Conservation (phyloP, 2,329 filamentous ascomycete genomes). For the Arthrobotrys musiformis region DNA sequence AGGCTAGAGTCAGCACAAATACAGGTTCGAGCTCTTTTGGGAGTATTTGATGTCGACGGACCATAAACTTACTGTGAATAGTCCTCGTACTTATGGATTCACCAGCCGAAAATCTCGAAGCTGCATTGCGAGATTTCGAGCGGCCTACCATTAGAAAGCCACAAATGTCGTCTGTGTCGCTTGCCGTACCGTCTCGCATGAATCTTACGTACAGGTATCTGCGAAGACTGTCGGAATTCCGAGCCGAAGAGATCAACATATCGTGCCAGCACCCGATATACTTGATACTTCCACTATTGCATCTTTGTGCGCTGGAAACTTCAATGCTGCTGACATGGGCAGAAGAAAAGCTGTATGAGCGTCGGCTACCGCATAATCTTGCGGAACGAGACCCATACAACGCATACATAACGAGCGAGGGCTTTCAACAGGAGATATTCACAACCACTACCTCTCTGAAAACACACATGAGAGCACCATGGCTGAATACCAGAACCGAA, state of each 20-base stretch:
- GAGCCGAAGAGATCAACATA: constrained; percentile 17
- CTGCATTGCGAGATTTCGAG: constrained; percentile 45
- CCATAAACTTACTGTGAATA: constrained; percentile 5
- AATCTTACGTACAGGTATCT: constrained; percentile 51
- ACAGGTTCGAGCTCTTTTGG: constrained; percentile 21
- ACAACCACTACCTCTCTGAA: constrained; percentile 52
- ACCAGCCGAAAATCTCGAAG: constrained; percentile 44
- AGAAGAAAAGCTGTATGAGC: constrained; percentile 51
- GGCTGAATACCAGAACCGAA: constrained; percentile 25
- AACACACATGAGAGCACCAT: constrained; percentile 38
- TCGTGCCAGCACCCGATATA: constrained; percentile 51
- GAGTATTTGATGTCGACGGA: background rate
- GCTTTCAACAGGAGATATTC: constrained; percentile 54
- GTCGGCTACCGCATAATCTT: constrained; percentile 46
- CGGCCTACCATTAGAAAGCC: constrained; percentile 45
- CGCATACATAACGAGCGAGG: constrained; percentile 53
- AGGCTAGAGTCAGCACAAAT: constrained; percentile 26
- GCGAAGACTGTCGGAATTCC: constrained; percentile 46
- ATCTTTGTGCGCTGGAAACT: constrained; percentile 44
- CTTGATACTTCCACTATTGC: constrained; percentile 40
- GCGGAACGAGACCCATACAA: constrained; percentile 47
- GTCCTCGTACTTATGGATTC: constrained; percentile 54
- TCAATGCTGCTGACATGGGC: constrained; percentile 54
- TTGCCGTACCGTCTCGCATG: constrained; percentile 45
- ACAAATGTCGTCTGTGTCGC: constrained; percentile 29